Percentiles rank a stretch among this genome's conserved stretches.
phyloP scores from a whole-genome alignment of 179 eudicot genomes.

The Drosera spatulata region DNA sequence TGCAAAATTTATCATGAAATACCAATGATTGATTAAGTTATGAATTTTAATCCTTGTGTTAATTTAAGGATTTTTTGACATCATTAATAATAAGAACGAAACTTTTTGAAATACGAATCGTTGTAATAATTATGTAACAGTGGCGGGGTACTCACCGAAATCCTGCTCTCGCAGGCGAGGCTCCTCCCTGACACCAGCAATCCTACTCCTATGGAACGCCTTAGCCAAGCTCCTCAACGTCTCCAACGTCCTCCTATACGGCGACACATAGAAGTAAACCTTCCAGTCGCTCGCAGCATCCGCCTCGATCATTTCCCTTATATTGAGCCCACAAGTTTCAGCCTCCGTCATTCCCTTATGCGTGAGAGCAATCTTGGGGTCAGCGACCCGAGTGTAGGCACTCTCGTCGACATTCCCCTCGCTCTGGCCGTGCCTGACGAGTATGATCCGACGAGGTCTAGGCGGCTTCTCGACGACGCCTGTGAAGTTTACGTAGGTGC shows the following conservation, averaged over 20 bases:
- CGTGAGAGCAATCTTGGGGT: conserved; percentile 31
- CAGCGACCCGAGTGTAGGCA: conserved; percentile 34
- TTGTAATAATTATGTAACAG: too few relatives aligned
- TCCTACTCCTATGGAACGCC: conserved; percentile 31
- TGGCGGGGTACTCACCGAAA: conserved; percentile 24
- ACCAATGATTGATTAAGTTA: too few relatives aligned
- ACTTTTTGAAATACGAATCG: too few relatives aligned
- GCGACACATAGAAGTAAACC: conserved; percentile 44
- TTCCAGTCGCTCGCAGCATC: conserved; percentile 40
- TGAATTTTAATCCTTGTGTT: too few relatives aligned
- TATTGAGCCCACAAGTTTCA: conserved; percentile 25
- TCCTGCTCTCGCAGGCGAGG: conserved; percentile 48
- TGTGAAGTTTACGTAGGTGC: not conserved
- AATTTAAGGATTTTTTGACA: too few relatives aligned
- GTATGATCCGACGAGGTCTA: conserved; percentile 36
- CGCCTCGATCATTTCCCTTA: conserved; percentile 25
- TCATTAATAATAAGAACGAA: too few relatives aligned
- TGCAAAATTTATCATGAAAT: too few relatives aligned
- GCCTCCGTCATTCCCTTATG: conserved; percentile 32
- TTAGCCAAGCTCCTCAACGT: conserved; percentile 29
- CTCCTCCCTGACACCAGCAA: conserved; percentile 41
- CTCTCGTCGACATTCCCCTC: conserved; percentile 42
- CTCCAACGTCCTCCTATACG: conserved; percentile 28
- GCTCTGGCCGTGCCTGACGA: conserved; percentile 47
- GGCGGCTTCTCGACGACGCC: conserved; percentile 17